phyloP scores from a whole-genome alignment of 192 early-diverging fungal species.

The Paraglomus brasilianum region DNA sequence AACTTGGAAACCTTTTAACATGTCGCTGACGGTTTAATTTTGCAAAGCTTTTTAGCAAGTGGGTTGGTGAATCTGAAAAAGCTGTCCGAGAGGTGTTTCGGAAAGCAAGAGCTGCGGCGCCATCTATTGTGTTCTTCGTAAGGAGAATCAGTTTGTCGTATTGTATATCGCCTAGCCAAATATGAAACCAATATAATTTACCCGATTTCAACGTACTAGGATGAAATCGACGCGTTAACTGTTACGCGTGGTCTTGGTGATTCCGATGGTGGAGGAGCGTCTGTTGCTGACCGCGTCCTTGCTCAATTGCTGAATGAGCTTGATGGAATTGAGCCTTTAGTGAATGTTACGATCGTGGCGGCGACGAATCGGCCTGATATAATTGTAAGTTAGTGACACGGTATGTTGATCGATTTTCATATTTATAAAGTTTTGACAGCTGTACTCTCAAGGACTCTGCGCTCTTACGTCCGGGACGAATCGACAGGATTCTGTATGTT shows the following conservation, averaged over 20 bases:
- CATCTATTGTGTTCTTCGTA: slow-evolving; percentile 97
- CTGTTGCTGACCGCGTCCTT: slow-evolving; percentile 91
- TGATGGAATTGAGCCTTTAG: slow-evolving; percentile 93
- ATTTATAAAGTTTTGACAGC: background rate
- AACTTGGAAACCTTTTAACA: background rate
- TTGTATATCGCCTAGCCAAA: too few species aligned
- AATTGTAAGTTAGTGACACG: slow-evolving; percentile 52
- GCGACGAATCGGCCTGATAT: slow-evolving; percentile 98
- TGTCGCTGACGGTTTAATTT: background rate
- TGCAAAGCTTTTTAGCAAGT: slow-evolving; percentile 90
- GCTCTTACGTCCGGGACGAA: slow-evolving; percentile 88
- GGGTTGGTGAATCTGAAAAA: slow-evolving; percentile 99
- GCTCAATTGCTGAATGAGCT: slow-evolving; percentile 93
- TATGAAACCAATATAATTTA: too few species aligned
- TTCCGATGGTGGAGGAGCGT: slow-evolving; percentile 61
- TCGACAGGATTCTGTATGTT: slow-evolving; percentile 94
- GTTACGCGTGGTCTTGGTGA: slow-evolving; percentile 69
- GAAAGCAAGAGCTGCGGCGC: slow-evolving; percentile 90
- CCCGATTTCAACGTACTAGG: slow-evolving; percentile 43
- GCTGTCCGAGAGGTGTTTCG: slow-evolving; percentile 92
- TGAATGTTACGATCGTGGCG: slow-evolving; percentile 95
- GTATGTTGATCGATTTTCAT: background rate
- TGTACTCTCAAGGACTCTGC: slow-evolving; percentile 70
- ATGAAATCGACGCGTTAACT: slow-evolving; percentile 96
- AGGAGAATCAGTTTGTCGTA: slow-evolving; percentile 28